Evolutionary conservation across 805 yeast genomes (phyloP).

Genomic region (Sugiyamaella qingdaonensis): DNA sequence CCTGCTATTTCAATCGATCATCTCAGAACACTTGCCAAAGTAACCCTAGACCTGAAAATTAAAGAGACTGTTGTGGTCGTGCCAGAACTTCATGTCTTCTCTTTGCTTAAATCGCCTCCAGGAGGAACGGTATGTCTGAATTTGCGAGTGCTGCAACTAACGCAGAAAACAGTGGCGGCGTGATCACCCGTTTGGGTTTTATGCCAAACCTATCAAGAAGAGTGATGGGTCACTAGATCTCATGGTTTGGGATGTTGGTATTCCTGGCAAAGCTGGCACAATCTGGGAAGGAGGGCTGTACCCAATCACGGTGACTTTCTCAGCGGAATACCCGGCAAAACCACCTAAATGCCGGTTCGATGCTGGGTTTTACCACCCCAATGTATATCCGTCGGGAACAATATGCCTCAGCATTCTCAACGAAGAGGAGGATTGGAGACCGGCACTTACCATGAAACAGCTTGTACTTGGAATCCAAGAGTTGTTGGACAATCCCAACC

Average conservation of each 20-base stretch:
- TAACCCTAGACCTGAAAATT: no score
- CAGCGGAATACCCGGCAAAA: slow-evolving; percentile 88
- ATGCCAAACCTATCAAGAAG: slow-evolving; percentile 81
- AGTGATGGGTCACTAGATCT: slow-evolving; percentile 80
- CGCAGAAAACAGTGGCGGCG: slow-evolving; percentile 92
- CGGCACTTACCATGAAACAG: slow-evolving; percentile 88
- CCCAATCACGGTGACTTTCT: slow-evolving; percentile 76
- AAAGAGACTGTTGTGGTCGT: neutral
- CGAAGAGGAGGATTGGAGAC: slow-evolving; percentile 97
- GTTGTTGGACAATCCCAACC: slow-evolving; percentile 83
- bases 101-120: slow-evolving; percentile 80
- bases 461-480: slow-evolving; percentile 91
- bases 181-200: slow-evolving; percentile 97
- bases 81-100: slow-evolving; percentile 37
- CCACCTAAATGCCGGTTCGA: slow-evolving; percentile 95
- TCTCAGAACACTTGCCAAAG: no score
- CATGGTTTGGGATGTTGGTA: slow-evolving; percentile 88
- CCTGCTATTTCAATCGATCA: no score
- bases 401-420: slow-evolving; percentile 88
- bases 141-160: neutral
- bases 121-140: slow-evolving; percentile 64
- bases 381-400: slow-evolving; percentile 96
- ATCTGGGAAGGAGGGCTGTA: slow-evolving; percentile 88
- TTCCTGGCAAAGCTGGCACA: slow-evolving; percentile 88
- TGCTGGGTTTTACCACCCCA: slow-evolving; percentile 90